Evolutionary conservation across 139 green algal genomes (phyloP).

Genomic region (Ostreobium quekettii): DNA sequence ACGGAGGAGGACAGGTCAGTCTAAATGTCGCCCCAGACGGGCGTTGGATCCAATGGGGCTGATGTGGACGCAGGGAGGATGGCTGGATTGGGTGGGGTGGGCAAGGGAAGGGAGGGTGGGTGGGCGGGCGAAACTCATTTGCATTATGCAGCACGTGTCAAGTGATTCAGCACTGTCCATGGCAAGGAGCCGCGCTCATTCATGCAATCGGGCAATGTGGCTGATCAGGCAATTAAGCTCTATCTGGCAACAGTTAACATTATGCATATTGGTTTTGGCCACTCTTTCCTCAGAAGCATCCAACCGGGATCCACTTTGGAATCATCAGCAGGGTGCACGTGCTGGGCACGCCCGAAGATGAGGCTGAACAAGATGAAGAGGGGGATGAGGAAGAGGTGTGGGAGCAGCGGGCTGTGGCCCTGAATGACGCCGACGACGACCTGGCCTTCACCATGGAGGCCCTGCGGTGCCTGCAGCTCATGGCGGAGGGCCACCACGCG

Average conservation of each 20-base stretch:
- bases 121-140: not conserved
- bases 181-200: no score
- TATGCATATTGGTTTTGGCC: no score
- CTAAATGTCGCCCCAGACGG: no score
- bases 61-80: constrained; percentile 1
- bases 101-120: not conserved
- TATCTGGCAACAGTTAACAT: no score
- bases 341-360: not conserved
- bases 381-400: constrained; percentile 23
- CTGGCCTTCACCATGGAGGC: constrained; percentile 13
- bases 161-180: not conserved
- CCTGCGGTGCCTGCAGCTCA: constrained; percentile 13
- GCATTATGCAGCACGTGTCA: not conserved
- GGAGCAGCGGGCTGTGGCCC: constrained; percentile 8
- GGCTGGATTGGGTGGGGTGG: not conserved
- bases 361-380: not conserved
- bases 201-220: no score
- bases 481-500: constrained; percentile 21
- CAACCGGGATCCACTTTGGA: no score
- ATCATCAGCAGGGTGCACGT: not conserved
- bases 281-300: no score
- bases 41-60: no score
- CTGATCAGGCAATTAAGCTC: no score
- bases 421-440: constrained; percentile 21
- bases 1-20: constrained; percentile 2